A percentile compares a stretch with the other conserved stretches of the same genome.
Conservation (phyloP, 768 basidiomycete genomes). For the Hericium erinaceus region DNA sequence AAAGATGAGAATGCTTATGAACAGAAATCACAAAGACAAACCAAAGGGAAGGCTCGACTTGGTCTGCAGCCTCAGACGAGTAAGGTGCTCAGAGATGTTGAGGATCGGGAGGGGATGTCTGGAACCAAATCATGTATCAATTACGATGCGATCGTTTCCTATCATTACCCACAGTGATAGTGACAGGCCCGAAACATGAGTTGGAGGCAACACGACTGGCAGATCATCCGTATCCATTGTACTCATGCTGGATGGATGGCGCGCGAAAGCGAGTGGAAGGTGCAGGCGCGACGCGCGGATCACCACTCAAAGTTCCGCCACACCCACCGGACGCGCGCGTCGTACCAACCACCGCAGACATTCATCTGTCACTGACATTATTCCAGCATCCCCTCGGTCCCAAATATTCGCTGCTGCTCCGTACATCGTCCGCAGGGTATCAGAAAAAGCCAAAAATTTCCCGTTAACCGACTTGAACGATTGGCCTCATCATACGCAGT, state of each 20-base stretch:
- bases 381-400: too few species aligned
- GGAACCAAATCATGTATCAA: constrained; percentile 18
- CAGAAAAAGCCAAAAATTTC: constrained; percentile 17
- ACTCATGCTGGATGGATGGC: constrained; percentile 23
- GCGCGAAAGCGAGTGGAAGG: background rate
- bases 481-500: constrained; percentile 21
- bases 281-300: background rate
- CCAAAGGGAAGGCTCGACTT: constrained; percentile 55
- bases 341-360: too few species aligned
- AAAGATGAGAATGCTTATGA: background rate
- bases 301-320: background rate
- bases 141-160: constrained; percentile 2
- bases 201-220: constrained; percentile 64
- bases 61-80: constrained; percentile 71
- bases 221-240: constrained; percentile 76
- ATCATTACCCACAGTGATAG: constrained; percentile 52
- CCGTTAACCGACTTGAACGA: constrained; percentile 34
- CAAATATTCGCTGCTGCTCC: background rate
- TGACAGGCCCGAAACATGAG: constrained; percentile 63
- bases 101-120: constrained; percentile 96
- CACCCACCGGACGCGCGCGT: too few species aligned
- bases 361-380: too few species aligned
- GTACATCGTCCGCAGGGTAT: background rate
- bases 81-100: constrained; percentile 94
- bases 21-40: constrained; percentile 21